Evolutionary conservation across 2,329 filamentous ascomycete genomes (phyloP), one percentile per base, ranked within the genome.

Genomic region (Cladosporium austrohemisphaericum): DNA sequence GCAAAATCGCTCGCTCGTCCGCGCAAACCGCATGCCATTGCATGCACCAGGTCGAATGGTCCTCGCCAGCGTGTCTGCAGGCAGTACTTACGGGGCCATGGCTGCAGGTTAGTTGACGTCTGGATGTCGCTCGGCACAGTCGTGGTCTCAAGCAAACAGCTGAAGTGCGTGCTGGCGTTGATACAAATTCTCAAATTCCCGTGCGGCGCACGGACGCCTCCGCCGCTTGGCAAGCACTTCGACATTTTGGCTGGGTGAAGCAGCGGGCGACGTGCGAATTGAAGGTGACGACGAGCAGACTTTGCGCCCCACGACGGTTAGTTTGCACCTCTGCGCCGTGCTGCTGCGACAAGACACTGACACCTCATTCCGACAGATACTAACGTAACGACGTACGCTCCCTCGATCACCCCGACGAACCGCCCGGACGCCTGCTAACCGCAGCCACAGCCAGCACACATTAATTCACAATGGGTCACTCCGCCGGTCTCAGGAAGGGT

Each of bases 401-500:
- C 37, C 31, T 16, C 38, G 40, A 50, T 33, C 25, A 10, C n/a
- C n/a, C n/a, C n/a, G n/a, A n/a, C n/a, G n/a, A n/a, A n/a, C 40
- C 28, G 16, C 13, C 8, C 44, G 33, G 14, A 38, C 40, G 14
- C 13, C 32, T 18, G 53, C 53, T 59, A 49, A 57, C 54, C 45
- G 29, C 29, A 31, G n/a, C 16, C n/a, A 47, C 48, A 62, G 60
- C 60, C 57, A 51, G 49, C 50, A 49, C 59, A 57, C 47, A 58
- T 55, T n/a, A 54, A 50, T 67, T 23, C 70, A 69, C 68, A 68
- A 78, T 77, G 76, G 76, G 73, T 76, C 75, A 77, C 71, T 65
- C 72, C 60, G 73, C 72, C 60, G 74, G 68, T 70, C 65, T 71
- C 55, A 60, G 68, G 53, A 63, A 66, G 51, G 68, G 68, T 58